phyloP scores from a whole-genome alignment of 129 eudicot genomes.

The Apium graveolens region DNA sequence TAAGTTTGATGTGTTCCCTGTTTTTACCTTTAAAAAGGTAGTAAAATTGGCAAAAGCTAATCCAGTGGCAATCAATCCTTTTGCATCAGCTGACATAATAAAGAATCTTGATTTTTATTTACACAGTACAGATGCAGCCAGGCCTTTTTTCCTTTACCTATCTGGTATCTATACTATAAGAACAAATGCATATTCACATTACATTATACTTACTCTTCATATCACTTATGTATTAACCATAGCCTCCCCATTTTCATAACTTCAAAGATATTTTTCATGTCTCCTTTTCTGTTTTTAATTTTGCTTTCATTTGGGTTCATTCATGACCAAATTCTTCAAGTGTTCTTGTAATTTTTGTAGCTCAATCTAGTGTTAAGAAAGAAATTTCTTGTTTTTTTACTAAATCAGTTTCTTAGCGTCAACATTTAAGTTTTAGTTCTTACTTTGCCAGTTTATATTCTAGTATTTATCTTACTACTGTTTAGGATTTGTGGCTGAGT shows the following conservation, averaged over 20 bases:
- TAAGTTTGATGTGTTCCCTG: not conserved
- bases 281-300: slow-evolving; percentile 53
- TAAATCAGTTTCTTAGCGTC: not conserved
- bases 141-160: not conserved
- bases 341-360: not conserved
- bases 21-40: slow-evolving; percentile 6
- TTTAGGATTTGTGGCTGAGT: not conserved
- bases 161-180: slow-evolving; percentile 3
- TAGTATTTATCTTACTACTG: not conserved
- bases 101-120: not conserved
- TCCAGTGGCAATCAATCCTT: slow-evolving; percentile 6
- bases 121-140: not conserved
- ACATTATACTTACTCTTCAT: not conserved
- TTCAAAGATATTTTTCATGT: slow-evolving; percentile 38
- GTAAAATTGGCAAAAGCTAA: not conserved
- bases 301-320: slow-evolving; percentile 65
- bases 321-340: slow-evolving; percentile 34
- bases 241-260: slow-evolving; percentile 1
- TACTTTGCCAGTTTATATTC: not conserved
- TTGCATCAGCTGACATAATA: slow-evolving; percentile 4
- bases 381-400: not conserved
- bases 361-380: not conserved
- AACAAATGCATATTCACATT: not conserved
- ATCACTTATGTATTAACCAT: not conserved
- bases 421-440: not conserved